Conservation (phyloP, 768 basidiomycete genomes). For the Dacryopinax primogenitus region DNA sequence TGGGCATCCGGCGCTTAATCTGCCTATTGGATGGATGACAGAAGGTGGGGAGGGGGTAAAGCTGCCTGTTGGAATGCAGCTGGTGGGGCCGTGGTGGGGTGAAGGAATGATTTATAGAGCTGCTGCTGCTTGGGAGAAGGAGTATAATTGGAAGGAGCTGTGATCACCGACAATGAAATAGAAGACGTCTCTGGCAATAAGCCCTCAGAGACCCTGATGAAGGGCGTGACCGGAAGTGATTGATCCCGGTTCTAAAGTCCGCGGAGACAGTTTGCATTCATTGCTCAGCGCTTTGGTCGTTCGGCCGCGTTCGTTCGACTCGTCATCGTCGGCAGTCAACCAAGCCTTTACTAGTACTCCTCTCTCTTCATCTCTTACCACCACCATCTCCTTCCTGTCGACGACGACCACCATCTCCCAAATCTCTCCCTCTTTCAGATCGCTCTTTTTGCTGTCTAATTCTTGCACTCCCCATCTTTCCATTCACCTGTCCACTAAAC, state of each 20-base stretch:
- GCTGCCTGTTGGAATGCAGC: slow-evolving; percentile 36
- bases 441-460: too few species aligned
- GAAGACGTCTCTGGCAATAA: too few species aligned
- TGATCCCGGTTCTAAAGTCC: too few species aligned
- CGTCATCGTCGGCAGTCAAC: background rate
- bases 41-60: slow-evolving; percentile 28
- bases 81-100: slow-evolving; percentile 24
- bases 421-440: too few species aligned
- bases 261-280: background rate
- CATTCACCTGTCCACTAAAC: background rate
- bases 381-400: background rate
- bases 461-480: too few species aligned
- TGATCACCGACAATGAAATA: background rate
- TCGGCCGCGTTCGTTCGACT: background rate
- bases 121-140: background rate
- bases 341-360: too few species aligned
- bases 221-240: too few species aligned
- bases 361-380: too few species aligned
- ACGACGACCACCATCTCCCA: background rate
- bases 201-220: too few species aligned
- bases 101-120: background rate
- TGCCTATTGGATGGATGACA: slow-evolving; percentile 33
- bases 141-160: background rate
- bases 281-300: background rate
- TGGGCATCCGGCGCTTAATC: slow-evolving; percentile 34